Conservation (phyloP, 805 yeast genomes). For the Starmerella apis region DNA sequence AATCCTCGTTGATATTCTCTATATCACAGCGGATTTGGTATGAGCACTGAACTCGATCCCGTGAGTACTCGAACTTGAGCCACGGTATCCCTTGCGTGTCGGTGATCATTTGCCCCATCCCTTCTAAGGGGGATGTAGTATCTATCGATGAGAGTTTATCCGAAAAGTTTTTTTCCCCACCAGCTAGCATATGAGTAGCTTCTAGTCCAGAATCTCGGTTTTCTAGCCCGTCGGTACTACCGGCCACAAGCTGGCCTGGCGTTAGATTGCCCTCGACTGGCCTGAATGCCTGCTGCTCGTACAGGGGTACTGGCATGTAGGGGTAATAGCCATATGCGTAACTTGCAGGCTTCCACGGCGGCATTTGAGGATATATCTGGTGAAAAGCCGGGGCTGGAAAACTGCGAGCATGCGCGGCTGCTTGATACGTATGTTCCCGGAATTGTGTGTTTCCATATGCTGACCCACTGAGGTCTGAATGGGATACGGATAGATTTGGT, state of each 20-base stretch:
- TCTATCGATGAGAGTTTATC: not conserved
- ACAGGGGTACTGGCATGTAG: not conserved
- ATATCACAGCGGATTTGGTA: constrained; percentile 33
- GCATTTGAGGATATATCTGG: not conserved
- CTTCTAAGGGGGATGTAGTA: not conserved
- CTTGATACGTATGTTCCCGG: too few species aligned
- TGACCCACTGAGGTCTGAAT: not conserved
- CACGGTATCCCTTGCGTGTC: constrained; percentile 22
- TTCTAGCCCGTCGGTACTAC: not conserved
- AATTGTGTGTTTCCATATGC: too few species aligned
- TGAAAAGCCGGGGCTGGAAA: not conserved
- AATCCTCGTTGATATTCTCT: constrained; percentile 24
- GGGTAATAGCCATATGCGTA: not conserved
- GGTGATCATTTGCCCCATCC: not conserved
- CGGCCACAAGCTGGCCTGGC: not conserved
- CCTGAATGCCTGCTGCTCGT: too few species aligned
- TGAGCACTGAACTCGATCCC: constrained; percentile 27
- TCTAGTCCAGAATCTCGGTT: not conserved
- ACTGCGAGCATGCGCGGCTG: too few species aligned
- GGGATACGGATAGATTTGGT: too few species aligned
- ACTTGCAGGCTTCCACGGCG: not conserved
- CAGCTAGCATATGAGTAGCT: not conserved
- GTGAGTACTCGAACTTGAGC: constrained; percentile 32
- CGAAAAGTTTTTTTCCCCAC: not conserved
- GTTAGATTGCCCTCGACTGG: too few species aligned